Evolutionary conservation across 139 green algal species (phyloP), one percentile per base, ranked within the genome.

Genomic region (Chlorella sorokiniana): DNA sequence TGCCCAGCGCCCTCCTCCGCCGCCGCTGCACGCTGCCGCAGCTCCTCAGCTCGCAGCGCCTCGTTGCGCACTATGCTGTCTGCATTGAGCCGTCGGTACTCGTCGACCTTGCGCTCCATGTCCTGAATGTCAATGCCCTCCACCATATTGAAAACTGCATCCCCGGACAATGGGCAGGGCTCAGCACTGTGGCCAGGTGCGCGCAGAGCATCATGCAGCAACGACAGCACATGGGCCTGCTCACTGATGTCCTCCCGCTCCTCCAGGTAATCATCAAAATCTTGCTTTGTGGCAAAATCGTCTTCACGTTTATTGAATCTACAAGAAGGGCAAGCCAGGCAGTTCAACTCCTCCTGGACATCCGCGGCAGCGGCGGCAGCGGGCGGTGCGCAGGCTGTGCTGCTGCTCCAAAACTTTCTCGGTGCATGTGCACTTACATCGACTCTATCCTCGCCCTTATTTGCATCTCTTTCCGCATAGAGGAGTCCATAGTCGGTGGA

Each of bases 211-310:
- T 35, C 5, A 18, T n/a, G 40, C 9, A 14, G 70, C 29, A 29
- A 9, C 45, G 27, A 23, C 8, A 35, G 51, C 33, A 51, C 33
- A 45, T 70, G 63, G 11, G 52, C 52, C 52, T 18, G n/a, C 89
- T 82, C 75, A 94, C 92, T 91, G 59, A 94, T 92, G 79, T 96
- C 92, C 68, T 96, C 92, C 14, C 89, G 64, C 45, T 91, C 83
- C 54, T 96, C 92, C 59, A 95, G 75, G 72, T 95, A 96, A 84
- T 94, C 85, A 65, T 96, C 87, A 41, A 83, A 96, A 20, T 83
- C 86, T 18, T 83, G 33, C 74, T 88, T 89, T 41, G 44, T 73
- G 2, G 31, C 5, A 61, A 96, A 96, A 38, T 96, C 90, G 11
- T 92, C 85, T 27, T 87, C 48, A 4, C 64, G 70, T 70, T 94